Evolutionary conservation across 78 protist genomes (phyloP), one percentile per base, ranked within the genome.

Genomic region (Cavenderia fasciculata): DNA sequence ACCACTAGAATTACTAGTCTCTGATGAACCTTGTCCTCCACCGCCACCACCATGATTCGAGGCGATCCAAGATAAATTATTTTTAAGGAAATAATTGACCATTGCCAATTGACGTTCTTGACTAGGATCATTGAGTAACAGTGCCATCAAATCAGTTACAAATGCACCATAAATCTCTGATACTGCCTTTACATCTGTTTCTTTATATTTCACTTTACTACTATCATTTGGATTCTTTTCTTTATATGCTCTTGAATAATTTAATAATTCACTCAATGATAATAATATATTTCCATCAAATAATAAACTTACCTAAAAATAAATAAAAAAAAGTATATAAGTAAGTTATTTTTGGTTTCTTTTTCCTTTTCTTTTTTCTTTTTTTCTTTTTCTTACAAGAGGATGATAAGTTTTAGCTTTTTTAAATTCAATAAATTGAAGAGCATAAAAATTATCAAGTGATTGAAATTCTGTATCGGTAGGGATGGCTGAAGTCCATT

Each of bases 331-430:
- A 25, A 4, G 8, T 57, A 5, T 2, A 36, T 57, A 52, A 52
- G n/a, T 21, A n/a, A n/a, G n/a, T n/a, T n/a, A n/a, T n/a, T n/a
- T n/a, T n/a, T n/a, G n/a, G n/a, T n/a, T n/a, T n/a, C n/a, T n/a
- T n/a, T n/a, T n/a, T n/a, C n/a, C n/a, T n/a, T n/a, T n/a, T n/a
- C n/a, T n/a, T n/a, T n/a, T n/a, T n/a, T n/a, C n/a, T n/a, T n/a
- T n/a, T n/a, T n/a, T n/a, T n/a, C n/a, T n/a, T n/a, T n/a, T 10
- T 68, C 90, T 41, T 82, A 82, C 90, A 56, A 82, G 25, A 56
- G 90, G 90, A 23, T 68, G 47, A 54, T 21, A 43, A 82, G 68
- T 54, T 14, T 31, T 57, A 29, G 23, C 25, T 31, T 12, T 52
- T 68, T 79, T 61, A 2, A 61, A 14, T 57, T 65, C 78, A 0